Conservation (phyloP, 768 basidiomycete species). For the Trametes cingulata region DNA sequence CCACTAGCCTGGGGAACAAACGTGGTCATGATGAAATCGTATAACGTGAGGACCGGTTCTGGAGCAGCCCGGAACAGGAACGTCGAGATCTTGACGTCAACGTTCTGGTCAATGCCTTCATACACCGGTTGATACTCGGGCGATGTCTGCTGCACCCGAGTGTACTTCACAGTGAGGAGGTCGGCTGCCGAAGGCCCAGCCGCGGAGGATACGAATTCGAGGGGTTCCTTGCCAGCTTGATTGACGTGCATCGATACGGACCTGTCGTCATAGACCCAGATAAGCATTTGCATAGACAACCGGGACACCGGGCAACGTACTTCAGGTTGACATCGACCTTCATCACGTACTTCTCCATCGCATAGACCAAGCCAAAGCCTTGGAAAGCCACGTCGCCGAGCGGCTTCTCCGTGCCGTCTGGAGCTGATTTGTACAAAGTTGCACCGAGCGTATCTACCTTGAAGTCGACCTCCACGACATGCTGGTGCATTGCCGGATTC, state of each 20-base stretch:
- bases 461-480: slow-evolving; percentile 84
- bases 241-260: slow-evolving; percentile 76
- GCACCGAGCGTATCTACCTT: slow-evolving; percentile 81
- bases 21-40: slow-evolving; percentile 97
- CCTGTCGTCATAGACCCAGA: slow-evolving; percentile 37
- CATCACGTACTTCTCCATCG: slow-evolving; percentile 83
- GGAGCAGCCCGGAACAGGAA: slow-evolving; percentile 88
- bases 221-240: slow-evolving; percentile 51
- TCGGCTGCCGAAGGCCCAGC: slow-evolving; percentile 50
- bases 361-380: slow-evolving; percentile 74
- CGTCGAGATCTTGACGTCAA: slow-evolving; percentile 87
- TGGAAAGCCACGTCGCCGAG: slow-evolving; percentile 81
- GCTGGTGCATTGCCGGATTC: slow-evolving; percentile 50
- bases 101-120: slow-evolving; percentile 85
- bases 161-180: slow-evolving; percentile 78
- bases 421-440: slow-evolving; percentile 68
- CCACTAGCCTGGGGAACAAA: slow-evolving; percentile 67
- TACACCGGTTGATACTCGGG: slow-evolving; percentile 80
- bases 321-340: slow-evolving; percentile 79
- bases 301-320: slow-evolving; percentile 35
- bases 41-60: slow-evolving; percentile 85
- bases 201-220: slow-evolving; percentile 68
- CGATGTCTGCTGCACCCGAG: slow-evolving; percentile 77
- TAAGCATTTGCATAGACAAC: neutral
- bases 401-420: slow-evolving; percentile 63